phyloP scores from a whole-genome alignment of 768 basidiomycete genomes.

The Trametes gibbosa region DNA sequence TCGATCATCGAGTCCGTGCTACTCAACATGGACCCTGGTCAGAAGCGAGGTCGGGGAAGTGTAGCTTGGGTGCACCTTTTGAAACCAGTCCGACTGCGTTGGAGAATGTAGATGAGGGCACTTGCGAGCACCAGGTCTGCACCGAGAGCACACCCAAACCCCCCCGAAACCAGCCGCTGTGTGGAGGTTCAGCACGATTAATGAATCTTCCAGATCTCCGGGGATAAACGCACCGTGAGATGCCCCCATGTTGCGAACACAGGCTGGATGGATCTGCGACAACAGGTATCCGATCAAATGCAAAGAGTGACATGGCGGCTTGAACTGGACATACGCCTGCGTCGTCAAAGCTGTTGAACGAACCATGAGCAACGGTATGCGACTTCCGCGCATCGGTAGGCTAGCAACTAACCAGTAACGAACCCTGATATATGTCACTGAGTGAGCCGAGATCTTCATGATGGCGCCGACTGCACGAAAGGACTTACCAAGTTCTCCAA shows the following conservation, averaged over 20 bases:
- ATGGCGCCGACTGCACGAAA: not conserved
- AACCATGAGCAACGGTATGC: too few species aligned
- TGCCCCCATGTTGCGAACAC: not conserved
- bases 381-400: too few species aligned
- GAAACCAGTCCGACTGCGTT: not conserved
- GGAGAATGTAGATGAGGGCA: not conserved
- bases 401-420: not conserved
- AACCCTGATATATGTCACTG: not conserved
- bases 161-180: not conserved
- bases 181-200: too few species aligned
- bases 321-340: not conserved
- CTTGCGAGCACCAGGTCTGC: slow-evolving; percentile 6
- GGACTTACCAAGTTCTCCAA: slow-evolving; percentile 2
- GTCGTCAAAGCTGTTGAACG: not conserved
- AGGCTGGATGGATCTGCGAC: not conserved
- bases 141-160: not conserved
- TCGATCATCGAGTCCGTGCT: slow-evolving; percentile 7
- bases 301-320: too few species aligned
- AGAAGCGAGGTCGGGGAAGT: not conserved
- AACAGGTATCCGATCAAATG: too few species aligned
- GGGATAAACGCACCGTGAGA: not conserved
- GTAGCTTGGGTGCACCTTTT: not conserved
- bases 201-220: not conserved
- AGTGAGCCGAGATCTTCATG: not conserved
- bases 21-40: not conserved